Evolutionary conservation across 2,329 filamentous ascomycete genomes (phyloP).

Genomic region (Calonectria naviculata): DNA sequence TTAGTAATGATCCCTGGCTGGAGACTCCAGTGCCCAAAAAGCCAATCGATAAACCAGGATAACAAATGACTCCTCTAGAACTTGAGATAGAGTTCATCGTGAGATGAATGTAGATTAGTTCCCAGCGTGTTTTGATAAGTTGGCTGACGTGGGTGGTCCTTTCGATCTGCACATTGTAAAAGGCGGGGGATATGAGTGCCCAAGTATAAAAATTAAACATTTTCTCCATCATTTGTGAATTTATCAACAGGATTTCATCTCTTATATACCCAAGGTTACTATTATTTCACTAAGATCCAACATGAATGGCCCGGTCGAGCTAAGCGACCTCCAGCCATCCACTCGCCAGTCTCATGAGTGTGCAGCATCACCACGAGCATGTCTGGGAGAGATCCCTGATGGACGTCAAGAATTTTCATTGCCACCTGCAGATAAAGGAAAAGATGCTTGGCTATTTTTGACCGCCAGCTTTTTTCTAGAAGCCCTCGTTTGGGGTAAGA

Average conservation of each 20-base stretch:
- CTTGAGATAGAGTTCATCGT: background rate
- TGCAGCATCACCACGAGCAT: background rate
- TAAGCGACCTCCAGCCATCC: background rate
- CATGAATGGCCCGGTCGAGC: background rate
- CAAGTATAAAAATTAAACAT: background rate
- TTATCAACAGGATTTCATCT: no score
- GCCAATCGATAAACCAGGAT: background rate
- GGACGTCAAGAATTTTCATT: constrained; percentile 33
- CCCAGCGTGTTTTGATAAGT: background rate
- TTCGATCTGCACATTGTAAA: background rate
- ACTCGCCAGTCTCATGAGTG: background rate
- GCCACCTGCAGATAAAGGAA: constrained; percentile 50
- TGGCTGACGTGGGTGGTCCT: background rate
- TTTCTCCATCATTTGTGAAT: background rate
- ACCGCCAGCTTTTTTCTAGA: constrained; percentile 37
- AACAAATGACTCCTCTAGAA: background rate
- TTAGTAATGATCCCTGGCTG: background rate
- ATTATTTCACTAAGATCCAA: background rate
- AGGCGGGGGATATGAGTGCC: background rate
- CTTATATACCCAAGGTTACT: no score
- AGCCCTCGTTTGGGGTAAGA: constrained; percentile 30
- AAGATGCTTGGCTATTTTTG: constrained; percentile 48
- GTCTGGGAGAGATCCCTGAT: background rate
- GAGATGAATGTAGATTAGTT: background rate
- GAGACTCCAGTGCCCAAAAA: background rate